A percentile compares a stretch with the other conserved stretches of the same genome.
Evolutionary conservation across 352 stramenopile species (phyloP).

Genomic region (Phytophthora vignae): DNA sequence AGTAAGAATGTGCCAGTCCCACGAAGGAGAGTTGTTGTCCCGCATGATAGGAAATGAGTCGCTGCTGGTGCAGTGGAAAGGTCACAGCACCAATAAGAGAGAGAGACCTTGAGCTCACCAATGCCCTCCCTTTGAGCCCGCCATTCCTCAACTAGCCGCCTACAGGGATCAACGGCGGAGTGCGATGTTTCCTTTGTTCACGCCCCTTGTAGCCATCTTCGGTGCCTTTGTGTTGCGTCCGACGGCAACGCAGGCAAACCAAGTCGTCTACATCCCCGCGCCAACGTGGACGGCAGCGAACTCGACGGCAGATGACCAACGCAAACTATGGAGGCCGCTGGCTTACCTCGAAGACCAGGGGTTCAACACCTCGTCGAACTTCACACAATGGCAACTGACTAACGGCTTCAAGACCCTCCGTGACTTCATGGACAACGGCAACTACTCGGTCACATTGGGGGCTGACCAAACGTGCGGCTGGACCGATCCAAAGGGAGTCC

Average conservation of each 20-base stretch:
- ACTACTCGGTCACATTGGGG: conserved; percentile 35
- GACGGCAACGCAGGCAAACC: conserved; percentile 29
- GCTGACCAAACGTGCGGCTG: conserved; percentile 41
- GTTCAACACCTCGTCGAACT: conserved; percentile 45
- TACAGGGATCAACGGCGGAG: not conserved
- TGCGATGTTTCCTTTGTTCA: not conserved
- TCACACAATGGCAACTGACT: conserved; percentile 37
- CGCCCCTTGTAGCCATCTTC: not conserved
- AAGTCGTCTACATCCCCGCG: conserved; percentile 43
- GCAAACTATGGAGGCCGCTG: conserved; percentile 43
- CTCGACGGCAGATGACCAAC: conserved; percentile 26
- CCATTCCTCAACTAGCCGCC: not conserved
- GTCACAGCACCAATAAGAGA: not conserved
- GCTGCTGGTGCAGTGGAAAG: not conserved
- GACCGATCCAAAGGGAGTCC: conserved; percentile 22
- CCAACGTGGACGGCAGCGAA: conserved; percentile 34
- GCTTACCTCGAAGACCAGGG: conserved; percentile 53
- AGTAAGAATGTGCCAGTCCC: not conserved
- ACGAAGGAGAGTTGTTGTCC: not conserved
- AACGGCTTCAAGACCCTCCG: conserved; percentile 46
- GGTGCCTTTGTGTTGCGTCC: not conserved
- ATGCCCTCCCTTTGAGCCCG: not conserved
- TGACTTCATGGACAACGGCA: conserved; percentile 45
- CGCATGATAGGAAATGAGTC: not conserved
- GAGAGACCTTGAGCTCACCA: too few relatives aligned